Base-by-base conservation (phyloP, 495 filamentous ascomycete species). In the Acidiella bohemica region DNA sequence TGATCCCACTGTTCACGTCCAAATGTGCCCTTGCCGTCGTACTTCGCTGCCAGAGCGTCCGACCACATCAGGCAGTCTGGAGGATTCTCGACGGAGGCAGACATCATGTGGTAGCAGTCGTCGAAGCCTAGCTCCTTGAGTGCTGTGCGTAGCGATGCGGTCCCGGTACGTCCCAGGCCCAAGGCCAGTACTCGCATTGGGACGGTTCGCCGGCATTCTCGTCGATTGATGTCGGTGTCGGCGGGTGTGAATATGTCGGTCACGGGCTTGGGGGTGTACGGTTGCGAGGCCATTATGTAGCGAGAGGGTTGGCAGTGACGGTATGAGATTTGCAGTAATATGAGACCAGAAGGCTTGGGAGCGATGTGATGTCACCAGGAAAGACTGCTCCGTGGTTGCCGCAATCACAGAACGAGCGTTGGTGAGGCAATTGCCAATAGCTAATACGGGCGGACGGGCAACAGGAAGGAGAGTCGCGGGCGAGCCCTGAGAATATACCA, bases 91-190 rank as follows among this genome's bases (percentile, higher is more conserved):
- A 78, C 65, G 39, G 67, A 66, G 39, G 70, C 67, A 39, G 70
- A 71, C 72, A 75, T 77, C 62, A 76, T 76, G 61, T 81, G 75
- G 64, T 78, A 78, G 47, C 65, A 71, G 56, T 74, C 67, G 43
- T 64, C 46, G 57, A 75, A 78, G 19, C 75, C 75, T 14, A 81
- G 65, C 25, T 67, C 59, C 39, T 72, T 61, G 9, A 81, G 60
- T 11, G 73, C 76, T 36, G 67, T 68, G 35, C 70, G 68, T 14
- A 79, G 65, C 20, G 74, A 80, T 20, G 74, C 72, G 53, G 76
- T 80, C 54, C 74, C 75, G n/a, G 76, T 80, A 49, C 76, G 61
- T 40, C 72, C 67, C 24, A 78, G 65, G 32, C 76, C 74, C 4
- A 80, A 64, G 39, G 67, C 67, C 20, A 80, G 64, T 37, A 80